Evolutionary conservation across 2,329 filamentous ascomycete genomes (phyloP).

Genomic region (Trichothecium sympodiale): DNA sequence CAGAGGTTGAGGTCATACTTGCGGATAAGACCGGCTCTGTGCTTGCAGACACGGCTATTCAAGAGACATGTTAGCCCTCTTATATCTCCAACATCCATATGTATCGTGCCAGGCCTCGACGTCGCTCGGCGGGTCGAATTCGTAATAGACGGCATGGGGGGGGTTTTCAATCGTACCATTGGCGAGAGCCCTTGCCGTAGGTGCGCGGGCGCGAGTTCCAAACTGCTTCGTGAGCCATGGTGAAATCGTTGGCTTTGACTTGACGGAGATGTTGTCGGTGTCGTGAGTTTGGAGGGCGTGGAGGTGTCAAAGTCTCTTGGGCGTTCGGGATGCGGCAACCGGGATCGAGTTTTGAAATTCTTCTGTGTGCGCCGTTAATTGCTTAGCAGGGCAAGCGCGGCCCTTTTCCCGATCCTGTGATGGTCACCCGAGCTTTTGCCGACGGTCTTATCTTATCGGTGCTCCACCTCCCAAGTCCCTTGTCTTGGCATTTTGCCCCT

Average conservation of each 20-base stretch:
- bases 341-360: too few species aligned
- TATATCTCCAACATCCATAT: constrained; percentile 1
- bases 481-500: too few species aligned
- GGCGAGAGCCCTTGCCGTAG: constrained; percentile 93
- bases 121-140: not conserved
- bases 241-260: constrained; percentile 23
- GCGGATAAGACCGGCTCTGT: constrained; percentile 98
- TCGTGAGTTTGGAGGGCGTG: too few species aligned
- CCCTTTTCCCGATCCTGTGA: too few species aligned
- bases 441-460: too few species aligned
- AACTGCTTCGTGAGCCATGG: constrained; percentile 77
- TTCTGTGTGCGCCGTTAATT: too few species aligned
- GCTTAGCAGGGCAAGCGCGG: too few species aligned
- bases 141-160: not conserved
- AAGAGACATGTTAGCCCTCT: constrained; percentile 16
- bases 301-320: too few species aligned
- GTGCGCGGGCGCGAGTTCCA: constrained; percentile 97
- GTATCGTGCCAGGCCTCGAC: constrained; percentile 1
- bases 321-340: too few species aligned
- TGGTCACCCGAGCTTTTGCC: too few species aligned
- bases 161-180: constrained; percentile 59
- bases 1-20: constrained; percentile 95
- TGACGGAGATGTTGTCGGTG: constrained; percentile 16
- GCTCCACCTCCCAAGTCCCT: too few species aligned
- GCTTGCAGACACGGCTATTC: constrained; percentile 61